Evolutionary conservation across 495 filamentous ascomycete genomes (phyloP).

Genomic region (Penicillium angulare): DNA sequence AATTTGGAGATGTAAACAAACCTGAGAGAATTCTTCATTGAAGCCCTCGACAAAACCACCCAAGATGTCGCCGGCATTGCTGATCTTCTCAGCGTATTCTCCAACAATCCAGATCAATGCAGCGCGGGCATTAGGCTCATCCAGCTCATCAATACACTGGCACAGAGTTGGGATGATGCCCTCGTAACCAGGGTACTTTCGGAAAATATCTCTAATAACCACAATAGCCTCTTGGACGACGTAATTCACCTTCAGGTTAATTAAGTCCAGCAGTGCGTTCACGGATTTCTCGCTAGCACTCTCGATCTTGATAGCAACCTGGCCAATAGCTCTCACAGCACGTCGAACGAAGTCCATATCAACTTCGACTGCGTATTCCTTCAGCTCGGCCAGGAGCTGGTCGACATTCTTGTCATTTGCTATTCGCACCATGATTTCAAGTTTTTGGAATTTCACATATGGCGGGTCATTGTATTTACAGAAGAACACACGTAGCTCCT

Average conservation of each 20-base stretch:
- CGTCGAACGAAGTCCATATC: constrained; percentile 98
- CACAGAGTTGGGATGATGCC: constrained; percentile 96
- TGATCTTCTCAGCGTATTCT: constrained; percentile 98
- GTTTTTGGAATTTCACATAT: constrained; percentile 95
- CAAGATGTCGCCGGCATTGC: constrained; percentile 89
- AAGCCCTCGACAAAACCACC: constrained; percentile 86
- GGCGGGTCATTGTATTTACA: constrained; percentile 99
- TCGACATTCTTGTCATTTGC: constrained; percentile 97
- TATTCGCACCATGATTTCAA: constrained; percentile 99
- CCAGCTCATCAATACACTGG: constrained; percentile 94
- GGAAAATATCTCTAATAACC: constrained; percentile 97
- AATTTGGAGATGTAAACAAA: constrained; percentile 27
- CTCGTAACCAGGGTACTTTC: constrained; percentile 96
- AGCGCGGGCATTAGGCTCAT: constrained; percentile 88
- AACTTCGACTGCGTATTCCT: constrained; percentile 96
- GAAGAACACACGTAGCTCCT: constrained; percentile 97
- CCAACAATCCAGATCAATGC: constrained; percentile 98
- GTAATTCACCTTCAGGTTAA: constrained; percentile 97
- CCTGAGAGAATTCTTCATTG: constrained; percentile 87
- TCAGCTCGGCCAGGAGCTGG: constrained; percentile 88
- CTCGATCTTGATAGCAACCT: constrained; percentile 98
- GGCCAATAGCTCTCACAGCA: constrained; percentile 92
- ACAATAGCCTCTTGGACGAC: constrained; percentile 98
- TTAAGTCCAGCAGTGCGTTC: constrained; percentile 87
- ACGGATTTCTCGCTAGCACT: constrained; percentile 90